These are phyloP conservation scores for Arthroderma uncinatum DNA, from an alignment of 2,329 filamentous ascomycete species.

Conservation along the genomic window DNA sequence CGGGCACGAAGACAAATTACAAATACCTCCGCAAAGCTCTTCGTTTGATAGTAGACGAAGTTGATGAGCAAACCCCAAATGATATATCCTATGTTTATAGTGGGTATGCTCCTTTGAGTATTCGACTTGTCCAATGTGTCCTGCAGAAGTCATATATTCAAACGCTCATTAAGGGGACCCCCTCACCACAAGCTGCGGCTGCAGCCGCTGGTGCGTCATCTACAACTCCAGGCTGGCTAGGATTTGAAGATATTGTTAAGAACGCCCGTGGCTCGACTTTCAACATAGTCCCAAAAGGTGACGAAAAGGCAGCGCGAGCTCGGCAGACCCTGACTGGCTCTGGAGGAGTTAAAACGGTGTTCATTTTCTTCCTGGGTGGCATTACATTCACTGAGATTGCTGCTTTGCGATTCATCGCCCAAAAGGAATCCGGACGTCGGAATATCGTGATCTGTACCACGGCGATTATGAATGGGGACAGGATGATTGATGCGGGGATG, in stretches of 20 bases:
- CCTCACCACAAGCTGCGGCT: slow-evolving; percentile 35
- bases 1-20: slow-evolving; percentile 77
- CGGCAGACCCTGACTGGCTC: slow-evolving; percentile 68
- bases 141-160: slow-evolving; percentile 80
- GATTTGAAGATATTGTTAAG: slow-evolving; percentile 85
- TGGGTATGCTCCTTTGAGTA: slow-evolving; percentile 85
- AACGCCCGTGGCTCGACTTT: slow-evolving; percentile 81
- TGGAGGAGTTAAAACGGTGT: slow-evolving; percentile 67
- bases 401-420: slow-evolving; percentile 78
- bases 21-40: slow-evolving; percentile 75
- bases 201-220: slow-evolving; percentile 40
- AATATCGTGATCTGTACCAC: slow-evolving; percentile 90
- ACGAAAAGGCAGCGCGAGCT: slow-evolving; percentile 84
- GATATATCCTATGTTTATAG: slow-evolving; percentile 98
- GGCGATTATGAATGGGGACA: slow-evolving; percentile 77
- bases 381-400: slow-evolving; percentile 95
- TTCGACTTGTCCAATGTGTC: slow-evolving; percentile 83
- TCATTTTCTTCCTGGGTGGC: slow-evolving; percentile 96
- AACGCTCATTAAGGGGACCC: slow-evolving; percentile 55
- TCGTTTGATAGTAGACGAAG: slow-evolving; percentile 85
- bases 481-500: slow-evolving; percentile 75
- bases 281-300: slow-evolving; percentile 81
- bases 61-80: slow-evolving; percentile 86
- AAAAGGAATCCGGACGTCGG: slow-evolving; percentile 66
- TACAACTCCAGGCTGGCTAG: slow-evolving; percentile 71